Evolutionary conservation across 257 asterid species (phyloP).

Genomic region (Cynanchum wilfordii): DNA sequence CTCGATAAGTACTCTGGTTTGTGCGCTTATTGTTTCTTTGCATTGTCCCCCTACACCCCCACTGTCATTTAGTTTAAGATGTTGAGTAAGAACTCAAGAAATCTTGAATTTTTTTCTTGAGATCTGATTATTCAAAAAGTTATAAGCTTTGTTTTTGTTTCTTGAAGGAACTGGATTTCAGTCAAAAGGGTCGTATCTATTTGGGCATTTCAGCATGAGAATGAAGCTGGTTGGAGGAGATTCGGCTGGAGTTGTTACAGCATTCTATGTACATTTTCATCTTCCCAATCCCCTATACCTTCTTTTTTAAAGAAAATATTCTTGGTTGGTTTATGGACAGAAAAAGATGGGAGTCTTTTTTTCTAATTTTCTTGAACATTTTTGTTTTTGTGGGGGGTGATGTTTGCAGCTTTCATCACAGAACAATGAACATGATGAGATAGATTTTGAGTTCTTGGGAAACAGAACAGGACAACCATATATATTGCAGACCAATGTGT

Average conservation of each 20-base stretch:
- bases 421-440: constrained; percentile 37
- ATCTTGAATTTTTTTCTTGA: no score
- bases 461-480: constrained; percentile 40
- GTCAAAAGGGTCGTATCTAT: constrained; percentile 31
- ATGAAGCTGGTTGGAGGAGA: constrained; percentile 36
- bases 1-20: constrained; percentile 35
- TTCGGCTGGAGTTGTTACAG: constrained; percentile 40
- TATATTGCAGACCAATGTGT: constrained; percentile 38
- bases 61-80: no score
- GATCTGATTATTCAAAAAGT: no score
- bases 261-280: constrained; percentile 32
- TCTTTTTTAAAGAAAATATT: neutral
- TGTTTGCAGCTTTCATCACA: constrained; percentile 30
- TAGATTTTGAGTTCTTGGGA: constrained; percentile 43
- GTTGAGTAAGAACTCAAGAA: neutral
- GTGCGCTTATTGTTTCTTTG: neutral
- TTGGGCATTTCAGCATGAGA: constrained; percentile 45
- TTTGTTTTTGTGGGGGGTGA: neutral
- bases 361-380: neutral
- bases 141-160: neutral
- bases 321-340: neutral
- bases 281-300: neutral
- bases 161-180: constrained; percentile 38
- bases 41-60: neutral
- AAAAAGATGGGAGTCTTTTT: neutral